A percentile compares a stretch with the other conserved stretches of the same genome.
phyloP scores from a whole-genome alignment of 2,329 filamentous ascomycete genomes.

The Penicillium aurantiogriseum region DNA sequence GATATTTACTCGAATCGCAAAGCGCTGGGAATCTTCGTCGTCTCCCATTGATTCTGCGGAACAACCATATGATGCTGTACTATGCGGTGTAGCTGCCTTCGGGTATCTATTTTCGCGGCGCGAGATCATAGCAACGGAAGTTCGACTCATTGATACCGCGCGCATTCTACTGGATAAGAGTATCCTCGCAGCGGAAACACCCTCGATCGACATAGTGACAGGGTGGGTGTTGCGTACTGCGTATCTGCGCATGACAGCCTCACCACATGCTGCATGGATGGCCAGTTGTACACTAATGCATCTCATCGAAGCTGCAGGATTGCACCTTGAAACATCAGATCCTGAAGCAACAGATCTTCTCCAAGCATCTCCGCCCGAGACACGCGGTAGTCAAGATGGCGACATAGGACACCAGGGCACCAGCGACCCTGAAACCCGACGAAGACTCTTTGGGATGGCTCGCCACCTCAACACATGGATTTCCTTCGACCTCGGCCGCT shows the following conservation, averaged over 20 bases:
- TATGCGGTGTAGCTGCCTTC: constrained; percentile 57
- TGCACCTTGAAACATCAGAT: constrained; percentile 32
- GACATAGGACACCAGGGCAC: background rate
- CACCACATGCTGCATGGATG: constrained; percentile 55
- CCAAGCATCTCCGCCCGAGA: constrained; percentile 1
- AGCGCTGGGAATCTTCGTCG: constrained; percentile 23
- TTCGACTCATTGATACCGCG: constrained; percentile 49
- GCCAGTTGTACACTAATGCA: constrained; percentile 59
- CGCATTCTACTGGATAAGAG: constrained; percentile 47
- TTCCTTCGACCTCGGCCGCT: constrained; percentile 58
- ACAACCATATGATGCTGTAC: constrained; percentile 47
- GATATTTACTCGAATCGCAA: constrained; percentile 31
- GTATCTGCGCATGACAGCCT: constrained; percentile 54
- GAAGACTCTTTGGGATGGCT: constrained; percentile 51
- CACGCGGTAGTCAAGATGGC: background rate
- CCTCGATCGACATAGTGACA: constrained; percentile 33
- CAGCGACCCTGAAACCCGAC: constrained; percentile 39
- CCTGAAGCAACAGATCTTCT: constrained; percentile 9
- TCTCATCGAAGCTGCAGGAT: constrained; percentile 53
- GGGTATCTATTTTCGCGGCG: constrained; percentile 53
- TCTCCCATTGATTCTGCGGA: constrained; percentile 20
- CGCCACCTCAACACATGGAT: constrained; percentile 61
- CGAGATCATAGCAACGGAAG: constrained; percentile 44
- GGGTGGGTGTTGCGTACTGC: constrained; percentile 55
- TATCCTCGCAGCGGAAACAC: constrained; percentile 25